Evolutionary conservation across 192 early-diverging fungal genomes (phyloP).

Genomic region (Funneliformis mosseae): DNA sequence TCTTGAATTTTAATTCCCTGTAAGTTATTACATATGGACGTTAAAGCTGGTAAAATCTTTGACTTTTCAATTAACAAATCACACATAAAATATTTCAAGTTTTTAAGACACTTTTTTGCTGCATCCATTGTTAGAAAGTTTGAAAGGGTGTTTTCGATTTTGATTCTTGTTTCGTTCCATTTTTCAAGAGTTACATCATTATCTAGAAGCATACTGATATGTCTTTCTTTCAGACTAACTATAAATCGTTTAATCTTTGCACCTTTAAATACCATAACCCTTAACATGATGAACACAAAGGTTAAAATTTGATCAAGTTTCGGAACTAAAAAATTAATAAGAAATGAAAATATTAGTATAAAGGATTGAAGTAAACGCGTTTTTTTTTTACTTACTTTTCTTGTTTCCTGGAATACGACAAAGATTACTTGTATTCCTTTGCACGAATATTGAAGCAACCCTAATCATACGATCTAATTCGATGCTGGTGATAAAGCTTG

Average conservation of each 20-base stretch:
- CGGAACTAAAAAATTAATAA: not conserved
- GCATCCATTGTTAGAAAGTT: not conserved
- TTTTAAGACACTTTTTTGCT: not conserved
- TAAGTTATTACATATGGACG: not conserved
- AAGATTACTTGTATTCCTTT: not conserved
- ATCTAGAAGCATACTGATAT: not conserved
- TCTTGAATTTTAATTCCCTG: not conserved
- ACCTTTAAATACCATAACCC: not conserved
- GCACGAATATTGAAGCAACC: not conserved
- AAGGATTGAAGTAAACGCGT: not conserved
- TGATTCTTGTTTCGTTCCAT: not conserved
- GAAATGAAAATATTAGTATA: not conserved
- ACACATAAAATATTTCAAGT: not conserved
- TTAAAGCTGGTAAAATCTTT: not conserved
- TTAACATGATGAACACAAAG: not conserved
- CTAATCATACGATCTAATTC: not conserved
- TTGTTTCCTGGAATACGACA: not conserved
- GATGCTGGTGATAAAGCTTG: not conserved
- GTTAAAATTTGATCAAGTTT: not conserved
- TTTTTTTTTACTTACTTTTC: not conserved
- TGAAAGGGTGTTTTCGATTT: not conserved
- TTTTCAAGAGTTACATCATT: not conserved
- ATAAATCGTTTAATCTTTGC: not conserved
- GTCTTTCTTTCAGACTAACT: not conserved
- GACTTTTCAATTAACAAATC: not conserved